These are phyloP conservation scores for Telfairia occidentalis DNA, from an alignment of 331 rosid species.

Conservation along the genomic window DNA sequence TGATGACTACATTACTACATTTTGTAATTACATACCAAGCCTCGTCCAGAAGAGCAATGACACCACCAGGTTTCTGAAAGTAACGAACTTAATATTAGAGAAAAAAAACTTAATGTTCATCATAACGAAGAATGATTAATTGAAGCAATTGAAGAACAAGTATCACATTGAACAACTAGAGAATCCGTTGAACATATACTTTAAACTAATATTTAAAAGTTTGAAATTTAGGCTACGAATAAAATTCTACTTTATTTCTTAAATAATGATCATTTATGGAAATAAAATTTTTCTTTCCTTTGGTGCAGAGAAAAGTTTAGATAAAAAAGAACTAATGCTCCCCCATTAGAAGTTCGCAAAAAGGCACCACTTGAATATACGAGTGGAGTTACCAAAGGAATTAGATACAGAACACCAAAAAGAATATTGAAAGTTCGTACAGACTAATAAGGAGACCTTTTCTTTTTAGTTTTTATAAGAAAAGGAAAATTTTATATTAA, in stretches of 20 bases:
- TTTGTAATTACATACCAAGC: slow-evolving; percentile 59
- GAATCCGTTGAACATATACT: background rate
- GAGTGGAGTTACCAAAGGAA: background rate
- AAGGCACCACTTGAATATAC: background rate
- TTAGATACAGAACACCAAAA: background rate
- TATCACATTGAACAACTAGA: background rate
- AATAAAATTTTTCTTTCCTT: background rate
- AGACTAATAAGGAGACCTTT: background rate
- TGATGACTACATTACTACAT: background rate
- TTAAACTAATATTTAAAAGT: background rate
- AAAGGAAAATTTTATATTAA: background rate
- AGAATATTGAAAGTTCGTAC: background rate
- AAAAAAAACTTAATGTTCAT: slow-evolving; percentile 7
- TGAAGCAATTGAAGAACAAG: background rate
- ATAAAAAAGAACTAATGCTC: background rate
- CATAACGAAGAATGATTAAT: background rate
- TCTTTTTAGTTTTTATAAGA: background rate
- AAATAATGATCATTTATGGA: background rate
- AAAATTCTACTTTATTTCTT: background rate
- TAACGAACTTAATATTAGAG: slow-evolving; percentile 26
- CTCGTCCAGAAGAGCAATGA: slow-evolving; percentile 86
- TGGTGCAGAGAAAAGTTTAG: background rate
- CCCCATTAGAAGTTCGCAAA: background rate
- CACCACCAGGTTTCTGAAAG: slow-evolving; percentile 85
- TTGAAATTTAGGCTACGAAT: background rate